Evolutionary conservation across 495 filamentous ascomycete species (phyloP).

Genomic region (Terfezia claveryi): DNA sequence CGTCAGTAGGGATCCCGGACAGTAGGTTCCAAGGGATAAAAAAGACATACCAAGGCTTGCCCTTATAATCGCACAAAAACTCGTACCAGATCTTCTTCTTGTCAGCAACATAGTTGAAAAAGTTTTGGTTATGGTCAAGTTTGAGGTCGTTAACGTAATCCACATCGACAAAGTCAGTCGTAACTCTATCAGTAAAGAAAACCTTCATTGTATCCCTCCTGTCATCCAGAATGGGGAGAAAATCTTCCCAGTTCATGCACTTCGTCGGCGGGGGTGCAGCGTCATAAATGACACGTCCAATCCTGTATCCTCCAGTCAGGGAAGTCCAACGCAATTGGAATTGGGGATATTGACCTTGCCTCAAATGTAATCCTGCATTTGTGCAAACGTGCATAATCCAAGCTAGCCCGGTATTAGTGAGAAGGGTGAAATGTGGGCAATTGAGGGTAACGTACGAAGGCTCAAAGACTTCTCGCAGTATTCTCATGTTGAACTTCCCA

Average conservation of each 20-base stretch:
- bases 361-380: constrained; percentile 12
- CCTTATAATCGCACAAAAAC: constrained; percentile 11
- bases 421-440: too few species aligned
- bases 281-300: constrained; percentile 10
- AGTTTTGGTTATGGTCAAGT: constrained; percentile 9
- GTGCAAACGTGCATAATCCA: constrained; percentile 9
- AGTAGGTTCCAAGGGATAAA: not conserved
- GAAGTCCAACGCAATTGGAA: not conserved
- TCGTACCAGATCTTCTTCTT: constrained; percentile 12
- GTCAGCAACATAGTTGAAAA: constrained; percentile 6
- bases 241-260: constrained; percentile 12
- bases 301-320: not conserved
- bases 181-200: constrained; percentile 13
- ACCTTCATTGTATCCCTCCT: constrained; percentile 5
- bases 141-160: constrained; percentile 11
- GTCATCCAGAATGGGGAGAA: constrained; percentile 3
- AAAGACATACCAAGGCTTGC: constrained; percentile 8
- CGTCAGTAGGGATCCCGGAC: not conserved
- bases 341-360: constrained; percentile 3
- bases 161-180: constrained; percentile 11
- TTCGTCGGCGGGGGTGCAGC: constrained; percentile 8
- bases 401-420: not conserved
- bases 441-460: too few species aligned
- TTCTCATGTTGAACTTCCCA: too few species aligned
- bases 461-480: too few species aligned